Conservation (phyloP, 2,329 filamentous ascomycete genomes). For the Elsinoe necatrix region DNA sequence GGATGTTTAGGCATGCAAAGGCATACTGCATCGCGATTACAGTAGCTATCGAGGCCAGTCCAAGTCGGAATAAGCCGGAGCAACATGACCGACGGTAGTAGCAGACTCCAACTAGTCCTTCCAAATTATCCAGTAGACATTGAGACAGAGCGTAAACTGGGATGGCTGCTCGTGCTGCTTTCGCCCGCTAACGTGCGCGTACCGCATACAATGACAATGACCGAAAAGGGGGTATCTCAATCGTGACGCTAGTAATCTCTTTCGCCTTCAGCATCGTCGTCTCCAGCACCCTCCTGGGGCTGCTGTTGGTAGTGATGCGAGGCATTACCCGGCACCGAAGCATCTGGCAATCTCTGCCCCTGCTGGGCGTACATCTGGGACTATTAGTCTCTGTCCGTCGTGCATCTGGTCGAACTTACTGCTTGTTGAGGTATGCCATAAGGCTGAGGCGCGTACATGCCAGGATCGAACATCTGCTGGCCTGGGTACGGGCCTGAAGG, state of each 20-base stretch:
- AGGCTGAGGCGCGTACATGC: conserved; percentile 58
- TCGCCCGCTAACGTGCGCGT: neutral
- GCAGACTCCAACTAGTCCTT: neutral
- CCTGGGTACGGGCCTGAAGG: conserved; percentile 69
- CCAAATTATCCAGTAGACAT: neutral
- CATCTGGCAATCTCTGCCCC: conserved; percentile 19
- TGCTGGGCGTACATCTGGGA: conserved; percentile 16
- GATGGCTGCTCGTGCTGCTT: neutral
- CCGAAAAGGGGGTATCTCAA: conserved; percentile 7
- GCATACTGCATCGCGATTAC: neutral
- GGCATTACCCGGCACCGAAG: conserved; percentile 17
- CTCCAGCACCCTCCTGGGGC: conserved; percentile 13
- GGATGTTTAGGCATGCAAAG: neutral
- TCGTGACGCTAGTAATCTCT: conserved; percentile 15
- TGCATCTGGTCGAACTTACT: conserved; percentile 42
- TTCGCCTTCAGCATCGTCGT: conserved; percentile 20
- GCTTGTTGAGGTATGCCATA: conserved; percentile 80
- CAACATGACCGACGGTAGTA: neutral
- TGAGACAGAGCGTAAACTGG: neutral
- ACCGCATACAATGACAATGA: neutral
- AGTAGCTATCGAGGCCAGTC: neutral
- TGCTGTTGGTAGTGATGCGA: conserved; percentile 17
- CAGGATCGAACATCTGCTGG: conserved; percentile 64
- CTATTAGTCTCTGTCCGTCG: neutral
- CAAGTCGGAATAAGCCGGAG: neutral